These are phyloP conservation scores for Tuber umbilicatum DNA, from an alignment of 495 filamentous ascomycete genomes.

Conservation along the genomic window DNA sequence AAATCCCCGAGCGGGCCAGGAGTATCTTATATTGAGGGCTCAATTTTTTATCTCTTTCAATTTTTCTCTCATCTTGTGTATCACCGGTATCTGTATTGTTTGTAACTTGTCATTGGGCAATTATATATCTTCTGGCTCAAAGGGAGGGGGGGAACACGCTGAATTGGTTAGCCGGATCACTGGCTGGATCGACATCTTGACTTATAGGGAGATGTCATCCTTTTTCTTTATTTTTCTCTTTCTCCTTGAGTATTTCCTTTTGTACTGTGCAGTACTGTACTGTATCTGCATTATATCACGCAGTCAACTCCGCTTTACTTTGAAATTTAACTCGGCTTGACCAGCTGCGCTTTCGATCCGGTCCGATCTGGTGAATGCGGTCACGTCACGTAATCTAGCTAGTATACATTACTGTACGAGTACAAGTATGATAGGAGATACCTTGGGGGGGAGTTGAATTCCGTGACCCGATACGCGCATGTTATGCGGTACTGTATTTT, in stretches of 20 bases:
- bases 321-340: not conserved
- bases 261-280: not conserved
- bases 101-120: not conserved
- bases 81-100: not conserved
- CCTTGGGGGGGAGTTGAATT: not conserved
- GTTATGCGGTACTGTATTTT: too few relatives aligned
- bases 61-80: not conserved
- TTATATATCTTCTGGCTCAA: not conserved
- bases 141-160: not conserved
- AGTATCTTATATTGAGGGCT: not conserved
- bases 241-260: not conserved
- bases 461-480: not conserved
- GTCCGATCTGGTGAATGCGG: not conserved
- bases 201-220: slow-evolving; percentile 25
- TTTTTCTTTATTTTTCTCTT: not conserved
- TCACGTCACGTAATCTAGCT: not conserved
- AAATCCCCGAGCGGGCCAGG: not conserved
- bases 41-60: not conserved
- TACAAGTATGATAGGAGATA: too few relatives aligned
- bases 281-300: not conserved
- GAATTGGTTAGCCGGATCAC: not conserved
- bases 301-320: not conserved
- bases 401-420: too few relatives aligned
- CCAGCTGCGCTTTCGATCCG: not conserved
- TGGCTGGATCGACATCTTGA: not conserved